These are phyloP conservation scores for Nicotiana tomentosiformis DNA, from an alignment of 257 asterid genomes.

Conservation along the genomic window DNA sequence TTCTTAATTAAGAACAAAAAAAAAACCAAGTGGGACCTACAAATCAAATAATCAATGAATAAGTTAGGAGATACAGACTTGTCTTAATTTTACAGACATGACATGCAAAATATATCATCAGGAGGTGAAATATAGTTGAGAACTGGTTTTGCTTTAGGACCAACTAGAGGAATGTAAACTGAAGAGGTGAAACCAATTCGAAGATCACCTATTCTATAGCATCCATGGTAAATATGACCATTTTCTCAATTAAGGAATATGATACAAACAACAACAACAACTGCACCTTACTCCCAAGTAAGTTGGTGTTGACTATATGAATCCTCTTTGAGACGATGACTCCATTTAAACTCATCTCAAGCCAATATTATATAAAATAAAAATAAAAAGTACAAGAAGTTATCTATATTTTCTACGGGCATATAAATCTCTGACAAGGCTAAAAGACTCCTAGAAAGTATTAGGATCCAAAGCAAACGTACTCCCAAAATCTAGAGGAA, in stretches of 20 bases:
- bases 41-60: background rate
- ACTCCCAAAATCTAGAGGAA: too few species aligned
- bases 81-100: background rate
- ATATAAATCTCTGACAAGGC: too few species aligned
- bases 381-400: too few species aligned
- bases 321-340: too few species aligned
- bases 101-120: background rate
- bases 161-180: background rate
- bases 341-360: too few species aligned
- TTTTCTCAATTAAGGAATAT: background rate
- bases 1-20: slow-evolving; percentile 25
- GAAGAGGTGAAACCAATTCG: background rate
- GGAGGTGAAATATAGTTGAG: background rate
- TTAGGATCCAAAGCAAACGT: too few species aligned
- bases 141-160: background rate
- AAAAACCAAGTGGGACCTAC: slow-evolving; percentile 23
- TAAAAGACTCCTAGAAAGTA: too few species aligned
- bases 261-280: background rate
- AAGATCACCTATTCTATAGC: background rate
- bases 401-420: too few species aligned
- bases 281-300: too few species aligned
- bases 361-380: too few species aligned
- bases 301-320: too few species aligned
- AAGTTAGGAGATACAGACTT: background rate
- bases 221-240: background rate